Evolutionary conservation across 1,139 yeast genomes (phyloP).

Genomic region (Trichomonascaceae sp.): DNA sequence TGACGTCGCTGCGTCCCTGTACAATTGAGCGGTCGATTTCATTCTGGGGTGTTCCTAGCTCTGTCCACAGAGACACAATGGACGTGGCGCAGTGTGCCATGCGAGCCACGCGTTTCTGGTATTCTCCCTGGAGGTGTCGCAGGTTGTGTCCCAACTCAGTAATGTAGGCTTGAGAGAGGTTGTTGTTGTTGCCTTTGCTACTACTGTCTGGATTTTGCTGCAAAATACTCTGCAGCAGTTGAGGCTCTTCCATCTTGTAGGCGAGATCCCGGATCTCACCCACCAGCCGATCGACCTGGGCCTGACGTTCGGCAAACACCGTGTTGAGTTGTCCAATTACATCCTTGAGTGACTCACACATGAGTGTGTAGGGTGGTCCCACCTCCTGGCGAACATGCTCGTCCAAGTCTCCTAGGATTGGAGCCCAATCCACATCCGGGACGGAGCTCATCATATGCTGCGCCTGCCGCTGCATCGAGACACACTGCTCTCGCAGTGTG

Average conservation of each 20-base stretch:
- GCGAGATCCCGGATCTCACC: slow-evolving; percentile 10
- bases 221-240: slow-evolving; percentile 4
- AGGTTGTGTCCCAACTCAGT: slow-evolving; percentile 18
- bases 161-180: slow-evolving; percentile 11
- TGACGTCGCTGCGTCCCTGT: slow-evolving; percentile 16
- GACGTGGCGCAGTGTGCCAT: slow-evolving; percentile 15
- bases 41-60: slow-evolving; percentile 23
- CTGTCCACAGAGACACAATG: slow-evolving; percentile 23
- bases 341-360: slow-evolving; percentile 8
- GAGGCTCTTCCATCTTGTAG: slow-evolving; percentile 8
- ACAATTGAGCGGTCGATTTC: slow-evolving; percentile 18
- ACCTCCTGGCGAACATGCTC: slow-evolving; percentile 7
- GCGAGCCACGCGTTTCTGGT: slow-evolving; percentile 12
- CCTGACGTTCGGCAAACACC: slow-evolving; percentile 13
- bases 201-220: slow-evolving; percentile 3
- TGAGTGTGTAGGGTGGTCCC: slow-evolving; percentile 14
- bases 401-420: slow-evolving; percentile 7
- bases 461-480: slow-evolving; percentile 13
- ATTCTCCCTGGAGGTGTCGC: slow-evolving; percentile 16
- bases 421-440: slow-evolving; percentile 15
- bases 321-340: slow-evolving; percentile 12
- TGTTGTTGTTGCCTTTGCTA: not conserved
- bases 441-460: slow-evolving; percentile 18
- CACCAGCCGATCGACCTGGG: slow-evolving; percentile 11
- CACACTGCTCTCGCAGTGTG: slow-evolving; percentile 14